These are phyloP conservation scores for Trichomonascus vanleenenianus DNA, from an alignment of 805 yeast species.

Conservation along the genomic window DNA sequence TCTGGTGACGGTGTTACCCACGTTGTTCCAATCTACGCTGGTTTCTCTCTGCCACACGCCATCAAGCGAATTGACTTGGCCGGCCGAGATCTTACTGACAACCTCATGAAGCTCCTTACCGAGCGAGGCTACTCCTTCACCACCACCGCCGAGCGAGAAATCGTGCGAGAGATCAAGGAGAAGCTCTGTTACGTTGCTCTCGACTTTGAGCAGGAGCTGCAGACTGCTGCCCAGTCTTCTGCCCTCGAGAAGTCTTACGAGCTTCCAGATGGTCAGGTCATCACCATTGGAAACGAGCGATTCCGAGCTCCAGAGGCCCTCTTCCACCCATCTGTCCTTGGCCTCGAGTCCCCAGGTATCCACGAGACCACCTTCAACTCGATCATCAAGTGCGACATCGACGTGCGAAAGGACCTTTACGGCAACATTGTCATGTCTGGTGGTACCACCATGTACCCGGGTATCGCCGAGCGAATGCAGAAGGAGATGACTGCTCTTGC, in stretches of 20 bases:
- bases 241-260: conserved; percentile 98
- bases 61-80: conserved; percentile 98
- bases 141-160: conserved; percentile 98
- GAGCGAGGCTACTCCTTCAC: conserved; percentile 99
- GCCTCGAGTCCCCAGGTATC: conserved; percentile 95
- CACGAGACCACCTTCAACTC: conserved; percentile 95
- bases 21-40: conserved; percentile 99
- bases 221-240: conserved; percentile 97
- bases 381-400: conserved; percentile 98
- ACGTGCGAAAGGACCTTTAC: conserved; percentile 97
- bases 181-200: conserved; percentile 98
- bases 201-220: conserved; percentile 99
- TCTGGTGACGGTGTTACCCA: conserved; percentile 99
- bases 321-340: conserved; percentile 93
- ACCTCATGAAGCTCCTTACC: conserved; percentile 95
- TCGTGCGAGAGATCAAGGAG: conserved; percentile 90
- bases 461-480: conserved; percentile 99
- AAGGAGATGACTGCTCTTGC: conserved; percentile 99
- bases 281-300: conserved; percentile 99
- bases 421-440: conserved; percentile 99
- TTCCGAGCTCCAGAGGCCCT: conserved; percentile 99
- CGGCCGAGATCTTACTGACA: conserved; percentile 99
- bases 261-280: conserved; percentile 99
- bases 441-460: conserved; percentile 99
- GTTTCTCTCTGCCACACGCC: conserved; percentile 99